phyloP scores from a whole-genome alignment of 2,329 filamentous ascomycete species.

The Colletotrichum cereale region DNA sequence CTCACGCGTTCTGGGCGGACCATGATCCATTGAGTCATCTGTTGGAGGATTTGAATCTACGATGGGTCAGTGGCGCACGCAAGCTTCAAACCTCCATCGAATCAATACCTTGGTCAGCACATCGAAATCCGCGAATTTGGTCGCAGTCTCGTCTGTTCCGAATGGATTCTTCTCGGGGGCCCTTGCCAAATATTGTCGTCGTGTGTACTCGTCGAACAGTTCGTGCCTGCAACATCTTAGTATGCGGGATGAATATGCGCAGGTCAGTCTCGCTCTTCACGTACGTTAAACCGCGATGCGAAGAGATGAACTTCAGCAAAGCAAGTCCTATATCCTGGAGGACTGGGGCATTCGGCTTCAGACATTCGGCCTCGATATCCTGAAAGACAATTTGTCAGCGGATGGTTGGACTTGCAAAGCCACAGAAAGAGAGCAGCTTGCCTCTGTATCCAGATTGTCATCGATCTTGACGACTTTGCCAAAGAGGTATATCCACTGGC shows the following conservation, averaged over 20 bases:
- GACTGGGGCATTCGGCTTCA: slow-evolving; percentile 81
- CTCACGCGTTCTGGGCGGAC: slow-evolving; percentile 88
- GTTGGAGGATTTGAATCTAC: slow-evolving; percentile 82
- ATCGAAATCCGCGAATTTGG: slow-evolving; percentile 84
- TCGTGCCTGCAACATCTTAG: slow-evolving; percentile 67
- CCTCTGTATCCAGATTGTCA: slow-evolving; percentile 90
- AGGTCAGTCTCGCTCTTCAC: slow-evolving; percentile 46
- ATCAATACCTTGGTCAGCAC: slow-evolving; percentile 78
- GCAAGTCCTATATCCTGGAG: slow-evolving; percentile 86
- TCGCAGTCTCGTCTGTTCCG: slow-evolving; percentile 79
- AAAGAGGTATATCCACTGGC: slow-evolving; percentile 94
- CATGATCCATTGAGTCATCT: slow-evolving; percentile 90
- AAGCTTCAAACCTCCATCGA: too few species aligned
- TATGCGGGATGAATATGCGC: background rate
- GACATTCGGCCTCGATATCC: slow-evolving; percentile 90
- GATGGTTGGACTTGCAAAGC: background rate
- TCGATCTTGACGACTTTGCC: slow-evolving; percentile 91
- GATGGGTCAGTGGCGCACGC: background rate
- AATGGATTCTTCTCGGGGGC: slow-evolving; percentile 86
- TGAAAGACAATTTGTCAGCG: slow-evolving; percentile 51
- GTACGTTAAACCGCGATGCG: slow-evolving; percentile 91
- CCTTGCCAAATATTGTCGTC: slow-evolving; percentile 88
- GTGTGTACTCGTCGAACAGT: slow-evolving; percentile 92
- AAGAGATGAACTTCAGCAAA: slow-evolving; percentile 92
- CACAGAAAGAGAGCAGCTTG: slow-evolving; percentile 54